Conservation (phyloP, 495 filamentous ascomycete species). For the Xylaria nigripes region DNA sequence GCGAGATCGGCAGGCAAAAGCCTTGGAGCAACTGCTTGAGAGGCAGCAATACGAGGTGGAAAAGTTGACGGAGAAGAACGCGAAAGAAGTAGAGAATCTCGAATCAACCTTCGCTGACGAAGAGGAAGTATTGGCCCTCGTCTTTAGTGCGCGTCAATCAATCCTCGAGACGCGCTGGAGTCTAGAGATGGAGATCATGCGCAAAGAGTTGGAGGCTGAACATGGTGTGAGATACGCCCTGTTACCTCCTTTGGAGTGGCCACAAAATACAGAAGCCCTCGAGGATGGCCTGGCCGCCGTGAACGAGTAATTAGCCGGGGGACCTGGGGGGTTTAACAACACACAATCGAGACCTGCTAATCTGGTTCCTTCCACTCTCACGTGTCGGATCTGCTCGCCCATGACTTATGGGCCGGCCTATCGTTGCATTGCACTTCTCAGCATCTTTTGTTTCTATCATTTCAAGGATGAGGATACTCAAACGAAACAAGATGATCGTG, state of each 20-base stretch:
- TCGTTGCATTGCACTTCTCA: background rate
- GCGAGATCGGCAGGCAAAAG: slow-evolving; percentile 63
- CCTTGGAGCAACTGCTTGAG: slow-evolving; percentile 55
- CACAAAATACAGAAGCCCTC: slow-evolving; percentile 15
- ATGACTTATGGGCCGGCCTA: background rate
- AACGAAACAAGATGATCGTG: slow-evolving; percentile 1
- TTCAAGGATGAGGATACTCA: slow-evolving; percentile 7
- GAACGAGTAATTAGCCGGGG: slow-evolving; percentile 11
- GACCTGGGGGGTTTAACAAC: background rate
- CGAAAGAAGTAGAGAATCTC: slow-evolving; percentile 46
- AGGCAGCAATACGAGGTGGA: slow-evolving; percentile 59
- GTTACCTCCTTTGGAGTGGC: slow-evolving; percentile 40
- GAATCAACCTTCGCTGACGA: slow-evolving; percentile 49
- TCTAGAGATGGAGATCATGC: slow-evolving; percentile 55
- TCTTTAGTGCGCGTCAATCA: slow-evolving; percentile 44
- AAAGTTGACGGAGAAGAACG: slow-evolving; percentile 43
- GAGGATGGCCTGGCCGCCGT: slow-evolving; percentile 16
- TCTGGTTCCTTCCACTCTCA: background rate
- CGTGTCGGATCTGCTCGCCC: background rate
- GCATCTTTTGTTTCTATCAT: slow-evolving; percentile 3
- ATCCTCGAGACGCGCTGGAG: slow-evolving; percentile 51
- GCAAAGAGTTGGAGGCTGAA: slow-evolving; percentile 49
- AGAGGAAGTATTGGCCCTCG: slow-evolving; percentile 39
- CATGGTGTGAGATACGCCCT: slow-evolving; percentile 43
- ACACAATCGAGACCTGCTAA: background rate